These are phyloP conservation scores for Lasiosphaeriaceae sp. DNA, from an alignment of 495 filamentous ascomycete genomes.

Conservation along the genomic window DNA sequence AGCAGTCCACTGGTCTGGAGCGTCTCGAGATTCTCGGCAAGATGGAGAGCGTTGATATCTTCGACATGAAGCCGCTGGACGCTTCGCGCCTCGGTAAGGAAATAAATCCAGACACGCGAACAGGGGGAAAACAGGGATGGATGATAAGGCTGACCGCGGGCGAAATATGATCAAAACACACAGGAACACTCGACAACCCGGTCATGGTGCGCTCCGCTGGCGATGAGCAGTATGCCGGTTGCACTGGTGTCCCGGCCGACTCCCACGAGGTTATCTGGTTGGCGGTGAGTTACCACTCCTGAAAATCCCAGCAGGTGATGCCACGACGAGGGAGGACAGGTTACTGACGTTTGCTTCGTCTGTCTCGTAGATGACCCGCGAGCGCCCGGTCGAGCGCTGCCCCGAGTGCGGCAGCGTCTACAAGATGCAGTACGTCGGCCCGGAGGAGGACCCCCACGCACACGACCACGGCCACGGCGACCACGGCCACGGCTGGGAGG, in stretches of 20 bases:
- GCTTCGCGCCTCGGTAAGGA: slow-evolving; percentile 64
- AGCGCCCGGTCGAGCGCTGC: slow-evolving; percentile 90
- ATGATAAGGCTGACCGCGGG: neutral
- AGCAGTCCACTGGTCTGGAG: slow-evolving; percentile 95
- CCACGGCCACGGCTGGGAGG: slow-evolving; percentile 58
- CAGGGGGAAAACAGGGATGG: neutral
- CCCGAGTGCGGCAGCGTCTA: slow-evolving; percentile 90
- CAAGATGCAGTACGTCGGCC: slow-evolving; percentile 95
- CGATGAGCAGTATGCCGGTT: slow-evolving; percentile 94
- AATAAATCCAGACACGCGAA: neutral
- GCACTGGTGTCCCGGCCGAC: slow-evolving; percentile 90
- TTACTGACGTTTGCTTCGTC: slow-evolving; percentile 6
- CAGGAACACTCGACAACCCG: slow-evolving; percentile 86
- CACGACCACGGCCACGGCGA: slow-evolving; percentile 49
- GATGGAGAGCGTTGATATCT: slow-evolving; percentile 97
- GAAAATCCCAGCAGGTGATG: too few relatives aligned
- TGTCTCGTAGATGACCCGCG: slow-evolving; percentile 66
- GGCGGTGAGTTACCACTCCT: slow-evolving; percentile 74
- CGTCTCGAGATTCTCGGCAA: slow-evolving; percentile 98
- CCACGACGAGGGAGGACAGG: neutral
- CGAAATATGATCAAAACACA: neutral
- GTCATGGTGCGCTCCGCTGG: slow-evolving; percentile 85
- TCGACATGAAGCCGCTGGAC: slow-evolving; percentile 96
- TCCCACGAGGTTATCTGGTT: slow-evolving; percentile 89
- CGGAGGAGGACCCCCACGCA: slow-evolving; percentile 55